Evolutionary conservation across 495 filamentous ascomycete genomes (phyloP), one percentile per base, ranked within the genome.

Genomic region (Aspergillus ellipticus): DNA sequence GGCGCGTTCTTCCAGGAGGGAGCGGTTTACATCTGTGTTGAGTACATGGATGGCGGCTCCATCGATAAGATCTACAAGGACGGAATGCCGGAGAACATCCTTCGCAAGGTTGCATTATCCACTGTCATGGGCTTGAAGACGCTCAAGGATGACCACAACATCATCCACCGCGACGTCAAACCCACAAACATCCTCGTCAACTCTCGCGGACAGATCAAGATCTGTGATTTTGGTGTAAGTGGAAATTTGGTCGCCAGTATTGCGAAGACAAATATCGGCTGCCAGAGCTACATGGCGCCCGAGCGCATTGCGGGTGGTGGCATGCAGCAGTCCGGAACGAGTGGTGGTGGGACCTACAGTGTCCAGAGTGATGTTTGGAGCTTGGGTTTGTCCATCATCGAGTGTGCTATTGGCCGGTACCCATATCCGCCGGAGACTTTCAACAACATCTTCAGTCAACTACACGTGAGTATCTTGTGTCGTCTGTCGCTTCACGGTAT

Each of bases 1-100:
- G 94, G 94, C 7, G 94, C 94, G 3, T 99, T 99, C 71, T 99
- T 96, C 77, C 94, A 99, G 71, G 94, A 99, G 75, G 94, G 94
- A 19, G 92, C 94, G 1, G 94, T 99, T 5, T 99, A 97, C 68
- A 97, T 99, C 70, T 99, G 94, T 73, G 95, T 99, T 68, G 94
- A 99, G 69, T 96, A 89, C 67, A 99, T 99, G 94, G 92, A 99
- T 72, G 94, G 95, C 51, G 94, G 94, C n/a, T 96, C 92, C 37
- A 90, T 97, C 63, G 94, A 99, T 74, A 96, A 96, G 63, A 72
- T 97, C 16, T 99, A 99, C 70, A 85, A 83, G n/a, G 90, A 90
- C 51, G 94, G 94, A 28, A 85, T 99, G 47, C 89, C 94, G 2
- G 94, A 99, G 65, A 82, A 80, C 50, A 84, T 97, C 6, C 76